Base-by-base conservation (phyloP, 2,329 filamentous ascomycete genomes). In the Monosporascus sp. region DNA sequence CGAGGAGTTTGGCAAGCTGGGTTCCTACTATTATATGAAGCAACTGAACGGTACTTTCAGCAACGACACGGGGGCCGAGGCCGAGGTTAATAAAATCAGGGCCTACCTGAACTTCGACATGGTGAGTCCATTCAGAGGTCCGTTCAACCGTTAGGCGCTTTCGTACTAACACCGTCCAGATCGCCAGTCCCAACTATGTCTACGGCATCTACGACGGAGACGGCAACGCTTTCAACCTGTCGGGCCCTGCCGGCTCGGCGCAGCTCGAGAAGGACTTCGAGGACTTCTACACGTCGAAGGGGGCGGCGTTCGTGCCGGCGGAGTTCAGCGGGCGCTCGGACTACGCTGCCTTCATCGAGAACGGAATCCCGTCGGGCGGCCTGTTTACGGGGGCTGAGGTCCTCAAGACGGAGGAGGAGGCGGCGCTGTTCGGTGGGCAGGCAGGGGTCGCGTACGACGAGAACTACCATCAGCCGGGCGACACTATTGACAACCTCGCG, bases 291-390 rank as follows among this genome's bases (percentile, higher is more conserved):
- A 57, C 55, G 51, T 53, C 62, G 24, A 61, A 78, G 49, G 77
- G 72, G 17, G 65, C 74, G 43, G 75, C 76, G 58, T 82, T 77
- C 56, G 81, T 81, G 0, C 79, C 81, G 27, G 84, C 84, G 24
- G 78, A 80, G 46, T 89, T 89, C 63, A 79, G 81, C 65, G 84
- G 83, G 6, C 79, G 84, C 51, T 84, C 79, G 45, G 86, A 89
- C 65, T 88, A 89, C 63, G 83, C 79, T 40, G 82, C 79, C 40
- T 65, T 65, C 51, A 63, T 65, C 24, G 53, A 55, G 16, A 62
- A 63, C 26, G 63, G 61, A 2, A 63, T 65, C 54, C 82, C 87
- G 2, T 79, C 81, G 0, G 86, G 86, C 26, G 87, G 87, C 14
- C 75, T 89, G 54, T 86, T 86, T 62, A 88, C 86, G 8, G 85